phyloP scores from a whole-genome alignment of 306 rosid species.

The Gynostemma pentaphyllum region DNA sequence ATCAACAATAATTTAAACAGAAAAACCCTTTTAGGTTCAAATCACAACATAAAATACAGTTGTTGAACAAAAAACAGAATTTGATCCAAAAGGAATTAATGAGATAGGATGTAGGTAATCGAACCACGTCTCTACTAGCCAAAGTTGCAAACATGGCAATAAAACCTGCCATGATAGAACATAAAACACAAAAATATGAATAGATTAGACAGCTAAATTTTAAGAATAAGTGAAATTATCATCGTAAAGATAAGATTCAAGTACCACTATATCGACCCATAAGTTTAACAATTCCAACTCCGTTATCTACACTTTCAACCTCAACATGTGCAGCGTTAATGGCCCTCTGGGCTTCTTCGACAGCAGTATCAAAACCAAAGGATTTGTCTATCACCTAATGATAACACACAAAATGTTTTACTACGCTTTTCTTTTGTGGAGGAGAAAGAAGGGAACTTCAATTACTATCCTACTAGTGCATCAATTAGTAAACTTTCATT shows the following conservation, averaged over 20 bases:
- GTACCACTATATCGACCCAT: conserved; percentile 95
- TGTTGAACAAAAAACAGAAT: neutral
- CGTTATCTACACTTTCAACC: conserved; percentile 87
- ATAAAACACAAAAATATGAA: conserved; percentile 22
- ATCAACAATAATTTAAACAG: neutral
- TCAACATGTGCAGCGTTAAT: conserved; percentile 93
- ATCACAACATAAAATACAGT: neutral
- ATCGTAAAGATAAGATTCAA: neutral
- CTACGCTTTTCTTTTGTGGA: too few species aligned
- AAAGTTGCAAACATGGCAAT: conserved; percentile 87
- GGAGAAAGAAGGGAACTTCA: too few species aligned
- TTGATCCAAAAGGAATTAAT: neutral
- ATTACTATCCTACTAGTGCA: too few species aligned
- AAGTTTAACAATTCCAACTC: conserved; percentile 83
- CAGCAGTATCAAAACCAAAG: conserved; percentile 97
- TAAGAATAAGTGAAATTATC: neutral
- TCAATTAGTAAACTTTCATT: too few species aligned
- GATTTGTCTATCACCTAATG: conserved; percentile 91
- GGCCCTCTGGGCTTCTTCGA: conserved; percentile 98
- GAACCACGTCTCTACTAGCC: conserved; percentile 98
- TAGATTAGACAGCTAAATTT: neutral
- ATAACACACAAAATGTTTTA: neutral
- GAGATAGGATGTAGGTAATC: conserved; percentile 20
- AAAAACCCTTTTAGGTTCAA: neutral
- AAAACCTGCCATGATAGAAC: conserved; percentile 66